These are phyloP conservation scores for Ceratobasidium sp. DNA, from an alignment of 1,284 basidiomycete species.

Conservation along the genomic window DNA sequence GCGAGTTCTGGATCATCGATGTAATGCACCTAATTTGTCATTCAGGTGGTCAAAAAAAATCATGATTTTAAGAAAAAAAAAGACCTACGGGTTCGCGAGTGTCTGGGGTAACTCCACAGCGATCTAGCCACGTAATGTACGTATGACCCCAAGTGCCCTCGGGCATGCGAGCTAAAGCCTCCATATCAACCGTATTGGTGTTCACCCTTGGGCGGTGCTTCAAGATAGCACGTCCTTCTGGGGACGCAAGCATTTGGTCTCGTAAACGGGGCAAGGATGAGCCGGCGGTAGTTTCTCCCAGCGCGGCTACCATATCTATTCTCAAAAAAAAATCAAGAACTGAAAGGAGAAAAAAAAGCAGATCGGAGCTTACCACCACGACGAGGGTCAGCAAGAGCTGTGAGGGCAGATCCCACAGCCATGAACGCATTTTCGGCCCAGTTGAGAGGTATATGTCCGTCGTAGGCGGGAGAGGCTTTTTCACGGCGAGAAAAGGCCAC, in stretches of 20 bases:
- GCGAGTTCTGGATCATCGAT: constrained; percentile 92
- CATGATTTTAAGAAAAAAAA: not conserved
- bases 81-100: constrained; percentile 83
- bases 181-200: constrained; percentile 77
- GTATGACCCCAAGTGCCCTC: constrained; percentile 86
- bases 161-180: constrained; percentile 66
- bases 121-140: constrained; percentile 90
- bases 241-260: constrained; percentile 77
- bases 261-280: constrained; percentile 81
- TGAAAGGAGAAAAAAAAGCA: constrained; percentile 15
- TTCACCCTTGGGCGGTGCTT: constrained; percentile 85
- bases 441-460: constrained; percentile 83
- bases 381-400: constrained; percentile 82
- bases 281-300: constrained; percentile 89
- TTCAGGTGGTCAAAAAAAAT: constrained; percentile 5
- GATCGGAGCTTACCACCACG: constrained; percentile 72
- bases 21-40: constrained; percentile 76
- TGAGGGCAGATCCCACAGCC: constrained; percentile 83
- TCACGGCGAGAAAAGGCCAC: not conserved
- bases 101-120: constrained; percentile 93
- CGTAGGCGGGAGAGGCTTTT: constrained; percentile 49
- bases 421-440: constrained; percentile 84
- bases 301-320: constrained; percentile 89
- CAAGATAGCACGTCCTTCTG: constrained; percentile 83
- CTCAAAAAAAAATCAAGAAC: constrained; percentile 33